Conservation (phyloP, 306 rosid species). For the Quercus gilva region DNA sequence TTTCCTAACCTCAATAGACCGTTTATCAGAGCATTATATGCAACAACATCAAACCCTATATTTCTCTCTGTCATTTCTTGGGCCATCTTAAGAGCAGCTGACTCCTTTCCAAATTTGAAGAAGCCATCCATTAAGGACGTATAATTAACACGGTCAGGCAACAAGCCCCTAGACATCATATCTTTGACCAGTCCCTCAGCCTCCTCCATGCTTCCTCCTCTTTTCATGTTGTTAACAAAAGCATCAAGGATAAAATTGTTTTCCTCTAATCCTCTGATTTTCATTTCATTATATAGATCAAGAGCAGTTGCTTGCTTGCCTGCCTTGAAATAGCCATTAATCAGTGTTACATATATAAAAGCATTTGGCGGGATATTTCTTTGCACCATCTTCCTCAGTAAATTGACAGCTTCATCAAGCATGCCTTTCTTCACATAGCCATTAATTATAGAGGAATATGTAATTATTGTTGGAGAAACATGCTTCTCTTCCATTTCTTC, state of each 20-base stretch:
- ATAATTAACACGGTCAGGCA: slow-evolving; percentile 71
- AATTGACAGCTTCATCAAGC: slow-evolving; percentile 59
- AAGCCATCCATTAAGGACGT: slow-evolving; percentile 79
- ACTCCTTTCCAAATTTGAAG: slow-evolving; percentile 62
- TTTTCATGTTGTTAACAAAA: slow-evolving; percentile 73
- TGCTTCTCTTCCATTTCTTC: slow-evolving; percentile 56
- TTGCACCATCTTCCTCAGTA: slow-evolving; percentile 56
- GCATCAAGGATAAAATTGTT: slow-evolving; percentile 61
- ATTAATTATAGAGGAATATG: slow-evolving; percentile 71
- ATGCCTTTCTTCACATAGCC: slow-evolving; percentile 78
- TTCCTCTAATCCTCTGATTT: slow-evolving; percentile 57
- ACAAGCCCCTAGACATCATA: slow-evolving; percentile 57
- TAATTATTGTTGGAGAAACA: slow-evolving; percentile 60
- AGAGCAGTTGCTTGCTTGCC: slow-evolving; percentile 61
- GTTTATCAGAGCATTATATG: slow-evolving; percentile 76
- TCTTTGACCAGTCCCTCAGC: slow-evolving; percentile 55
- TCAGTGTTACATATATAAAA: slow-evolving; percentile 59
- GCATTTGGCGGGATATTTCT: slow-evolving; percentile 59
- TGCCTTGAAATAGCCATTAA: slow-evolving; percentile 61
- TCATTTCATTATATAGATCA: slow-evolving; percentile 69
- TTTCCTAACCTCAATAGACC: slow-evolving; percentile 76
- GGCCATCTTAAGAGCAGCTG: slow-evolving; percentile 57
- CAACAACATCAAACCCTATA: slow-evolving; percentile 63
- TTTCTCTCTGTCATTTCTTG: slow-evolving; percentile 74
- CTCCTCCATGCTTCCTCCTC: slow-evolving; percentile 61